phyloP scores from a whole-genome alignment of 306 rosid genomes.

The Cucumis sativus region DNA sequence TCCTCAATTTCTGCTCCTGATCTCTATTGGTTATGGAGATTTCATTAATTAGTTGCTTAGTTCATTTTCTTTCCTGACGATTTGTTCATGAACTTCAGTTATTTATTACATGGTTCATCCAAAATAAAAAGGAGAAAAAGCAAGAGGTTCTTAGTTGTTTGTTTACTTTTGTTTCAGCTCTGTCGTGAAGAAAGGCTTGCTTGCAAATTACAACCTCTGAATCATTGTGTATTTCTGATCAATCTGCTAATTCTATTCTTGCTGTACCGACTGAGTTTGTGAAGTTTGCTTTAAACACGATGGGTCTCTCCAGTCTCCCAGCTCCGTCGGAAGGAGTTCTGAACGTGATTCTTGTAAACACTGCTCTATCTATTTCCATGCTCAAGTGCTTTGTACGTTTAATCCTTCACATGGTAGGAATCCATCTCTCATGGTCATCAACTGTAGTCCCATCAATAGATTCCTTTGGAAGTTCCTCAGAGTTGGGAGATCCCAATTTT shows the following conservation, averaged over 20 bases:
- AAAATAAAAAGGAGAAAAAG: too few relatives aligned
- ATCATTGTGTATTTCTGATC: not conserved
- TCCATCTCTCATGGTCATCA: constrained; percentile 40
- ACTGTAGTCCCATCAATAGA: constrained; percentile 24
- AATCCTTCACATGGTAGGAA: constrained; percentile 57
- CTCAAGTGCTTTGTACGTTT: constrained; percentile 64
- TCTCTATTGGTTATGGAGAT: not conserved
- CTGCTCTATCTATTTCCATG: constrained; percentile 60
- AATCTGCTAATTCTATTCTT: not conserved
- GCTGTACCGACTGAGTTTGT: not conserved
- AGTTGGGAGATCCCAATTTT: constrained; percentile 28
- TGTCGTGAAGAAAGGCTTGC: not conserved
- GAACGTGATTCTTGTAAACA: constrained; percentile 55
- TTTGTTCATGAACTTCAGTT: not conserved
- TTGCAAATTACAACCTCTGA: not conserved
- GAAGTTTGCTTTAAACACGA: constrained; percentile 9
- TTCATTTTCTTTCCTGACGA: not conserved
- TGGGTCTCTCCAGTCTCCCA: constrained; percentile 95
- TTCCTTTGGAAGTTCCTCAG: constrained; percentile 23
- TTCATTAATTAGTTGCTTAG: not conserved
- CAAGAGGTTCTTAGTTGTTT: not conserved
- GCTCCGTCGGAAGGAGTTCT: constrained; percentile 88
- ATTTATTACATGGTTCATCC: not conserved
- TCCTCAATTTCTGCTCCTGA: not conserved
- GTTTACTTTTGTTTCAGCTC: not conserved